Evolutionary conservation across 176 grass and related monocot genomes (phyloP).

Genomic region (Tuctoria greenei): DNA sequence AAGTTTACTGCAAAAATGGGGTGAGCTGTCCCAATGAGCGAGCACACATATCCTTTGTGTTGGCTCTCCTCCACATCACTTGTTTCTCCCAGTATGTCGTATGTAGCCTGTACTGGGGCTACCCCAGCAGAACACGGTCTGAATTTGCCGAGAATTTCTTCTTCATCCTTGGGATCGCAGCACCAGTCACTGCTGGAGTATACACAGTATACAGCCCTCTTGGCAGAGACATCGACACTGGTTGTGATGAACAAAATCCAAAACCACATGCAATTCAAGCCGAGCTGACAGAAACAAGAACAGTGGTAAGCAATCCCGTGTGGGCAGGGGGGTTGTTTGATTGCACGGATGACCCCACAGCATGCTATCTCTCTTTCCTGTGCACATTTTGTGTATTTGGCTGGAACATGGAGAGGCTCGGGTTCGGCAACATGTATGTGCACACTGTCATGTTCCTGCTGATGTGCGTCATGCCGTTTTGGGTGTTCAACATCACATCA

Average conservation of each 20-base stretch:
- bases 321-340: conserved; percentile 69
- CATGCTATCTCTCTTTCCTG: conserved; percentile 62
- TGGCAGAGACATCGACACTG: conserved; percentile 46
- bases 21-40: conserved; percentile 48
- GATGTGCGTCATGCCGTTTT: conserved; percentile 79
- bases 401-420: conserved; percentile 94
- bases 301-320: conserved; percentile 39
- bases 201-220: conserved; percentile 71
- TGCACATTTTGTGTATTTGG: conserved; percentile 91
- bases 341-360: conserved; percentile 57
- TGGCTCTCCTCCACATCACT: conserved; percentile 70
- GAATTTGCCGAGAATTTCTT: conserved; percentile 66
- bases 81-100: conserved; percentile 64
- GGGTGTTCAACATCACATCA: conserved; percentile 83
- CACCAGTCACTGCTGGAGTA: conserved; percentile 54
- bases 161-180: conserved; percentile 48
- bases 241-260: conserved; percentile 45
- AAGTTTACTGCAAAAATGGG: conserved; percentile 75
- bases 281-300: conserved; percentile 36
- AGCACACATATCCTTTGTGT: conserved; percentile 64
- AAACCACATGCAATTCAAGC: not conserved
- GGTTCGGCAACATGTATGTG: conserved; percentile 92
- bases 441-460: conserved; percentile 75
- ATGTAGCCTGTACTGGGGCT: conserved; percentile 73
- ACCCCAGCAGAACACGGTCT: conserved; percentile 48